phyloP scores from a whole-genome alignment of 768 basidiomycete species.

The Naganishia vaughanmartiniae region DNA sequence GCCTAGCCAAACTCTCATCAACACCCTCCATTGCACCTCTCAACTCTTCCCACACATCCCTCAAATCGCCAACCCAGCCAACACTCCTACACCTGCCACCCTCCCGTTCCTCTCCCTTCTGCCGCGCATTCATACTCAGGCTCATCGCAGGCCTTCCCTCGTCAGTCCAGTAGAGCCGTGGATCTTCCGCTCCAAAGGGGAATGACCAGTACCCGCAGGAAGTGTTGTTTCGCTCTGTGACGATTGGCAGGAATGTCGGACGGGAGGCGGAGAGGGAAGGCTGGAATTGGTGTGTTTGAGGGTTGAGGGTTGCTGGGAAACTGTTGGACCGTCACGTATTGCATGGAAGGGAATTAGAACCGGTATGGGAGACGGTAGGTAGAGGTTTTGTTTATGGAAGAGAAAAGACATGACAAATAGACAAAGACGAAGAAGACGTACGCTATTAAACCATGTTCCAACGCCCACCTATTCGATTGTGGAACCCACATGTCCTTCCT shows the following conservation, averaged over 20 bases:
- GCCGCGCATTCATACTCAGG: constrained; percentile 14
- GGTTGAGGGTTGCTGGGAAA: background rate
- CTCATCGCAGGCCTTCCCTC: constrained; percentile 9
- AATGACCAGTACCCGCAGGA: constrained; percentile 16
- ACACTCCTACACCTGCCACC: constrained; percentile 4
- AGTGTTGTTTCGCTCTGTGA: constrained; percentile 5
- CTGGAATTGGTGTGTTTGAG: background rate
- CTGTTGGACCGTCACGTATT: background rate
- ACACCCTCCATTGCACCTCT: constrained; percentile 3
- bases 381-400: background rate
- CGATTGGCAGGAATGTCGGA: constrained; percentile 4
- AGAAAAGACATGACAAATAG: no score
- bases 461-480: background rate
- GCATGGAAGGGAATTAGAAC: background rate
- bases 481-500: constrained; percentile 16
- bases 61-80: constrained; percentile 6
- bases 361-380: background rate
- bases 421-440: background rate
- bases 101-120: background rate
- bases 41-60: constrained; percentile 12
- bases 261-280: background rate
- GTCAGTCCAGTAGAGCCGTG: constrained; percentile 15
- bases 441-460: constrained; percentile 14
- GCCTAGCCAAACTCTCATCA: background rate
- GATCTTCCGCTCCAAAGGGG: constrained; percentile 14